Base-by-base conservation (phyloP, 1,139 yeast genomes). In the Eremothecium sinecaudum region DNA sequence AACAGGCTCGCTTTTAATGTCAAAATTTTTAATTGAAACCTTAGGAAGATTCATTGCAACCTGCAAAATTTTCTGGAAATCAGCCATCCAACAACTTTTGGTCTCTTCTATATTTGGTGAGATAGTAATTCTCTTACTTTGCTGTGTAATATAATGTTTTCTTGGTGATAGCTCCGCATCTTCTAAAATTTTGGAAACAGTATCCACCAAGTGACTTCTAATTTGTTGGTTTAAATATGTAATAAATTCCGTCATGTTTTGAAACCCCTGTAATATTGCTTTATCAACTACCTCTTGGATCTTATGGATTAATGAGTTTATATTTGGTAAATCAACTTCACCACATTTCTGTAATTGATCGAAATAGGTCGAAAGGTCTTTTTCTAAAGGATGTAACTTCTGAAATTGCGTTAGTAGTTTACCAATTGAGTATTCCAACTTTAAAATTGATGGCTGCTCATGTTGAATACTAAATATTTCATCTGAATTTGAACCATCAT, bases 371-470 rank as follows among this genome's bases (percentile, higher is more conserved):
- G 29, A 11, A 24, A 39, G n/a, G 9, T 23, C 28, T 3, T 9
- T 18, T 28, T 42, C 46, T 8, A 29, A 23, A 10, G 13, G 16
- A n/a, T 32, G 26, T n/a, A 39, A 23, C 10, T 29, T 16, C 18
- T 35, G 37, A 21, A 31, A 39, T 4, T 32, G 28, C 7, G 16
- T 21, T 10, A 42, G 24, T 7, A 41, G 31, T 8, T 11, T 10
- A 8, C 24, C 32, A 13, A 42, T 30, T 13, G 26, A 27, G 9
- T 18, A 25, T 29, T 40, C 45, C 11, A 41, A 28, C 8, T 11
- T n/a, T 10, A 14, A 12, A 4, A 35, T 8, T 4, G 24, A 10
- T 24, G 32, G 15, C 8, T 28, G 28, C 10, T 10, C 12, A 4
- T 9, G 3, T 8, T 11, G 26, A 15, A 15, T 25, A 12, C 18